Evolutionary conservation across 371 early-diverging fungal species (phyloP).

Genomic region (Mortierella sp.): DNA sequence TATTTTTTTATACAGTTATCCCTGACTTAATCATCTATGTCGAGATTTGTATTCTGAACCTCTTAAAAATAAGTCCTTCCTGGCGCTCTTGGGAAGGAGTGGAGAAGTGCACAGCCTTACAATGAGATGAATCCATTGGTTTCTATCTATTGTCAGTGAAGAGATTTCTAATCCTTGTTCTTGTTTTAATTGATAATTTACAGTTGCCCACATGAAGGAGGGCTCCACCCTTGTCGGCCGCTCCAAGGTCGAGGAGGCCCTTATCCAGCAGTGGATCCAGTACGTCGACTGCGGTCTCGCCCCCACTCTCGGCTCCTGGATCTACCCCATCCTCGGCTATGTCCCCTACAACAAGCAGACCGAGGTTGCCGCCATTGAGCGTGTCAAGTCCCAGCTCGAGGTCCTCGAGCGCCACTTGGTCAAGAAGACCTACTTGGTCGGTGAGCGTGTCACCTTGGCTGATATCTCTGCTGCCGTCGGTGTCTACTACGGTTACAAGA

Average conservation of each 20-base stretch:
- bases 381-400: slow-evolving; percentile 67
- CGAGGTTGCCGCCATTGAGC: slow-evolving; percentile 74
- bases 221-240: slow-evolving; percentile 71
- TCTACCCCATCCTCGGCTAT: slow-evolving; percentile 77
- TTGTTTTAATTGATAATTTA: slow-evolving; percentile 3
- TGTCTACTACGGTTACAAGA: slow-evolving; percentile 70
- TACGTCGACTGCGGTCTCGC: slow-evolving; percentile 74
- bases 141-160: background rate
- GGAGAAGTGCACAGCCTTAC: background rate
- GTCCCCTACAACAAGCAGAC: slow-evolving; percentile 73
- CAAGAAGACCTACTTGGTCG: slow-evolving; percentile 90
- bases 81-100: background rate
- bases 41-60: slow-evolving; percentile 54
- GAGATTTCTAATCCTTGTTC: slow-evolving; percentile 4
- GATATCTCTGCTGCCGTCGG: slow-evolving; percentile 80
- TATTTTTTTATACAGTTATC: slow-evolving; percentile 63
- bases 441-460: slow-evolving; percentile 90
- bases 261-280: slow-evolving; percentile 82
- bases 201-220: slow-evolving; percentile 74
- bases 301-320: slow-evolving; percentile 62
- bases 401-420: slow-evolving; percentile 80
- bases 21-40: slow-evolving; percentile 64
- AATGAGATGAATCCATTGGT: background rate
- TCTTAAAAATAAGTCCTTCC: slow-evolving; percentile 3
- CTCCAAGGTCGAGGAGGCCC: slow-evolving; percentile 75